A percentile compares a stretch with the other conserved stretches of the same genome.
Conservation (phyloP, 306 rosid genomes). For the Acacia crassicarpa region DNA sequence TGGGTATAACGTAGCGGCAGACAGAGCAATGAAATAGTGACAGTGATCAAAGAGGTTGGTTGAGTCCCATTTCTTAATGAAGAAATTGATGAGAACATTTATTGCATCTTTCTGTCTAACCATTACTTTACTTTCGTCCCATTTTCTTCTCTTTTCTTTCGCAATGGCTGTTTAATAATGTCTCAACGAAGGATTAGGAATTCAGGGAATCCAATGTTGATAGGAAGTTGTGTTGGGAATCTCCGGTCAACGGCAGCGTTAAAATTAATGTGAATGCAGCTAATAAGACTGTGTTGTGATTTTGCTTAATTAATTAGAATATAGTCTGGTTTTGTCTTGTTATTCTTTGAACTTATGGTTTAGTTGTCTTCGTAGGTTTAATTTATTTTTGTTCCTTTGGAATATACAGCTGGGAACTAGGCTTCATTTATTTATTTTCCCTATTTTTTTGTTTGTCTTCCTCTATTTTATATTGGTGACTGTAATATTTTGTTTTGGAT, state of each 20-base stretch:
- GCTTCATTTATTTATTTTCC: no score
- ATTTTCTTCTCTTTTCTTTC: no score
- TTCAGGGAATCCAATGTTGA: neutral
- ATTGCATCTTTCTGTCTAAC: neutral
- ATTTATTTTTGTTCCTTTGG: no score
- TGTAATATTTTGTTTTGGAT: no score
- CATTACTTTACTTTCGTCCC: neutral
- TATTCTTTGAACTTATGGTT: neutral
- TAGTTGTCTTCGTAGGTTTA: no score
- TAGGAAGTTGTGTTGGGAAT: neutral
- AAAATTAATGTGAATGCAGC: no score
- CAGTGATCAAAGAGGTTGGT: neutral
- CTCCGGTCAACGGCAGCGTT: neutral
- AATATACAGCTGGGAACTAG: no score
- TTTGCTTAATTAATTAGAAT: neutral
- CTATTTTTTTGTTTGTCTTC: no score
- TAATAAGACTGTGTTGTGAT: neutral
- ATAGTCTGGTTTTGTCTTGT: neutral
- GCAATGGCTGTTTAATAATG: no score
- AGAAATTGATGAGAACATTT: neutral
- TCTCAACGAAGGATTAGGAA: neutral
- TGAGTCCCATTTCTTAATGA: neutral
- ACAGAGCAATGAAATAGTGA: no score
- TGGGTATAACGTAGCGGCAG: no score
- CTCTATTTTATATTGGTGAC: no score